A percentile compares a stretch with the other conserved stretches of the same genome.
These are phyloP conservation scores for Neotropicomus parvogracilis DNA, from an alignment of 1,284 basidiomycete species.

Conservation along the genomic window DNA sequence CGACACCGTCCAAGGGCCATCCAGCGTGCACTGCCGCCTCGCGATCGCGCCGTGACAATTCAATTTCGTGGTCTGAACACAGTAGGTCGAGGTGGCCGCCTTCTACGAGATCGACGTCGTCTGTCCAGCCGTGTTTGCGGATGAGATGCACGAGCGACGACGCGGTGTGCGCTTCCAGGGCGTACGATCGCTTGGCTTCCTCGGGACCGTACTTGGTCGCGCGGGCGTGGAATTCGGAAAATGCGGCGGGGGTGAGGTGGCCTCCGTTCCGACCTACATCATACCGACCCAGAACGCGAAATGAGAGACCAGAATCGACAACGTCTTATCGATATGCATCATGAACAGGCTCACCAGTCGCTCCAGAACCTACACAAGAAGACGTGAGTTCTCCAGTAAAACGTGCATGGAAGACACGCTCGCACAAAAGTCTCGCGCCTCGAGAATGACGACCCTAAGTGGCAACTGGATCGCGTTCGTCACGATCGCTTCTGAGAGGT, in stretches of 20 bases:
- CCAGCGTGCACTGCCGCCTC: slow-evolving; percentile 55
- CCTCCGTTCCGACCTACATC: slow-evolving; percentile 70
- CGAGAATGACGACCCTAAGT: slow-evolving; percentile 57
- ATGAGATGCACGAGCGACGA: slow-evolving; percentile 50
- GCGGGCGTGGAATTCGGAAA: slow-evolving; percentile 43
- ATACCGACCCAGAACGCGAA: too few species aligned
- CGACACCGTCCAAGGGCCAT: slow-evolving; percentile 41
- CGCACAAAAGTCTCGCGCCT: slow-evolving; percentile 78
- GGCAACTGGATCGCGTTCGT: slow-evolving; percentile 18
- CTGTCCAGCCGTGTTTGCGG: slow-evolving; percentile 39
- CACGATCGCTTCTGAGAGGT: slow-evolving; percentile 47
- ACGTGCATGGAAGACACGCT: background rate
- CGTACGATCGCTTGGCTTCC: slow-evolving; percentile 53
- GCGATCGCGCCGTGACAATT: slow-evolving; percentile 42
- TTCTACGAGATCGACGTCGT: slow-evolving; percentile 59
- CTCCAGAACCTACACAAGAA: slow-evolving; percentile 61
- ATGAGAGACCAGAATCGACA: too few species aligned
- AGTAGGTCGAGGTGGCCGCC: slow-evolving; percentile 55
- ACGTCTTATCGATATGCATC: too few species aligned
- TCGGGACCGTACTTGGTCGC: slow-evolving; percentile 42
- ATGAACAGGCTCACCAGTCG: slow-evolving; percentile 68
- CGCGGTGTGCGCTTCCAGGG: slow-evolving; percentile 58
- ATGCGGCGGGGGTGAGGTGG: slow-evolving; percentile 59
- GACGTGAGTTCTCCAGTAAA: slow-evolving; percentile 3
- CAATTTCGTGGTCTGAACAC: slow-evolving; percentile 45